A percentile compares a stretch with the other conserved stretches of the same genome.
These are phyloP conservation scores for Yamadazyma trypodendri DNA, from an alignment of 1,139 yeast species.

Conservation along the genomic window DNA sequence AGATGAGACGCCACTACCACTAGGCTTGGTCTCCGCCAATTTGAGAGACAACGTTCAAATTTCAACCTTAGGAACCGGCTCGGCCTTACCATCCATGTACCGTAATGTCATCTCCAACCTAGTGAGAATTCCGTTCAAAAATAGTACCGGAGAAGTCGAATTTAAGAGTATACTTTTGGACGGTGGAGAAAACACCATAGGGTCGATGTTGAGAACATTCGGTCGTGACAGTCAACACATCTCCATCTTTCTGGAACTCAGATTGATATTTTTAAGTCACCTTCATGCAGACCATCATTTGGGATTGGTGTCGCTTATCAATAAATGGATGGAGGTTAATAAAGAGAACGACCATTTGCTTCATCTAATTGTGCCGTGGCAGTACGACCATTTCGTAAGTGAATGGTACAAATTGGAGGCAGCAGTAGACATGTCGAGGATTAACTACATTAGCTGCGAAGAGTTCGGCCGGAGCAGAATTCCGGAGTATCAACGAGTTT, in stretches of 20 bases:
- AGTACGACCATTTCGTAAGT: slow-evolving; percentile 59
- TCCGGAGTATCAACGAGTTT: slow-evolving; percentile 27
- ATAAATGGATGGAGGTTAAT: slow-evolving; percentile 58
- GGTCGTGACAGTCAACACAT: slow-evolving; percentile 44
- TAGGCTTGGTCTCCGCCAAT: slow-evolving; percentile 13
- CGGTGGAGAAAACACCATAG: slow-evolving; percentile 92
- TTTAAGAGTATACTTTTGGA: slow-evolving; percentile 63
- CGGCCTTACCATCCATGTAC: slow-evolving; percentile 82
- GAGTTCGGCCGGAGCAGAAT: slow-evolving; percentile 40
- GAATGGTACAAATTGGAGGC: slow-evolving; percentile 71
- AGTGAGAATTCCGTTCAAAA: slow-evolving; percentile 59
- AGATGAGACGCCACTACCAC: slow-evolving; percentile 20
- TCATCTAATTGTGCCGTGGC: slow-evolving; percentile 76
- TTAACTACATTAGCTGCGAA: slow-evolving; percentile 67
- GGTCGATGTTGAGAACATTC: slow-evolving; percentile 64
- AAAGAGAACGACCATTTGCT: slow-evolving; percentile 31
- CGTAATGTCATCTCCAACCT: slow-evolving; percentile 84
- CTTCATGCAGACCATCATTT: slow-evolving; percentile 97
- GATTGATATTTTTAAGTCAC: slow-evolving; percentile 75
- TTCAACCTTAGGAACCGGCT: slow-evolving; percentile 88
- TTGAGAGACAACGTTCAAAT: slow-evolving; percentile 62
- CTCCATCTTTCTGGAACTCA: slow-evolving; percentile 51
- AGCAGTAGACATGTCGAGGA: slow-evolving; percentile 38
- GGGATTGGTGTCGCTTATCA: slow-evolving; percentile 71
- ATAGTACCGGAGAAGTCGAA: slow-evolving; percentile 23